Evolutionary conservation across 108 stramenopile genomes (phyloP).

Genomic region (Cyclotella choctawhatcheeana): DNA sequence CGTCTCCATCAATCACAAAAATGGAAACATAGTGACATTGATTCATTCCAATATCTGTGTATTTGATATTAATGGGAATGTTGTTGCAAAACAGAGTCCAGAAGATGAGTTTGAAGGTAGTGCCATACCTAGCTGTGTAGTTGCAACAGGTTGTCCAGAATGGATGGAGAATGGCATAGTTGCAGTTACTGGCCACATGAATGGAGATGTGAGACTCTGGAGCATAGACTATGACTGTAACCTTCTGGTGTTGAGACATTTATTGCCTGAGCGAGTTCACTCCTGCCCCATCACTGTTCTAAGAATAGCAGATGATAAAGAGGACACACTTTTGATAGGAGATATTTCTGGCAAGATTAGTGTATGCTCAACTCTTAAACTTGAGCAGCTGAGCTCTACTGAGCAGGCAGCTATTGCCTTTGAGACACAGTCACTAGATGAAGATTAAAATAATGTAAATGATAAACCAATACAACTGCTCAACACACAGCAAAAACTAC

Average conservation of each 20-base stretch:
- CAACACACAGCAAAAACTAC: too few species aligned
- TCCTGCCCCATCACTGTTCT: conserved; percentile 80
- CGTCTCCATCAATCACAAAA: conserved; percentile 89
- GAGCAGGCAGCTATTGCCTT: conserved; percentile 45
- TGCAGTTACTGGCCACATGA: conserved; percentile 92
- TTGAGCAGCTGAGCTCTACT: conserved; percentile 68
- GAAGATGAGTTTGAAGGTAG: conserved; percentile 53
- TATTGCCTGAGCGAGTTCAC: conserved; percentile 76
- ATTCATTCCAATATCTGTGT: conserved; percentile 79
- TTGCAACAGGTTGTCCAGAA: conserved; percentile 90
- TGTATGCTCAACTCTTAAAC: conserved; percentile 69
- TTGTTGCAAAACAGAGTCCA: conserved; percentile 76
- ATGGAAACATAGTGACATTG: conserved; percentile 89
- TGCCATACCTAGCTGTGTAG: conserved; percentile 74
- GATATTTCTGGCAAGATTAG: conserved; percentile 89
- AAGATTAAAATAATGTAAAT: background rate
- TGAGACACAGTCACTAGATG: conserved; percentile 14
- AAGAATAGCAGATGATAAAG: conserved; percentile 63
- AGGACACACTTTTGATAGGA: conserved; percentile 88
- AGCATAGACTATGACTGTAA: conserved; percentile 66
- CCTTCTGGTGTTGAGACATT: conserved; percentile 59
- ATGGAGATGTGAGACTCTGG: conserved; percentile 95
- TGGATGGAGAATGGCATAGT: conserved; percentile 94
- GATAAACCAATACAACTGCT: background rate
- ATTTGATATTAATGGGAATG: conserved; percentile 92